These are phyloP conservation scores for Tuber borchii DNA, from an alignment of 495 filamentous ascomycete species.

Conservation along the genomic window DNA sequence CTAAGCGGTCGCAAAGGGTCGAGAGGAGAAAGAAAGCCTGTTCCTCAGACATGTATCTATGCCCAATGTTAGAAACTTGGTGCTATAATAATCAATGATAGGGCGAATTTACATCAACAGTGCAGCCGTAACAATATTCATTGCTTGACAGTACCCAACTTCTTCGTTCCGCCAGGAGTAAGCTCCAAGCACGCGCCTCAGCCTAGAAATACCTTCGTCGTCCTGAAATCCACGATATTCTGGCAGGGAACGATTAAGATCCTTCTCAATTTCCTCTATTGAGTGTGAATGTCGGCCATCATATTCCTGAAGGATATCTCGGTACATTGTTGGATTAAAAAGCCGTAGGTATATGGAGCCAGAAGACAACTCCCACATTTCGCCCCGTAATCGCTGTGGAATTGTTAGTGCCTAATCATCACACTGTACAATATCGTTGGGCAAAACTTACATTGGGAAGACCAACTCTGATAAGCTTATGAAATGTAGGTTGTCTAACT, in stretches of 20 bases:
- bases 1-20: conserved; percentile 80
- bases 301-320: conserved; percentile 74
- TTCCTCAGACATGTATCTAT: conserved; percentile 86
- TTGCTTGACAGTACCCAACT: conserved; percentile 96
- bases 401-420: conserved; percentile 11
- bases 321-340: conserved; percentile 73
- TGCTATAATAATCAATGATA: not conserved
- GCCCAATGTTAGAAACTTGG: conserved; percentile 2
- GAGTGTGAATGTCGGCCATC: conserved; percentile 78
- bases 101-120: conserved; percentile 64
- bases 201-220: conserved; percentile 84
- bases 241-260: conserved; percentile 88
- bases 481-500: conserved; percentile 90
- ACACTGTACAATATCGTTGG: not conserved
- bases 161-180: conserved; percentile 95
- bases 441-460: conserved; percentile 60
- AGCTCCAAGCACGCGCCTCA: conserved; percentile 83
- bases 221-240: conserved; percentile 97
- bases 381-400: conserved; percentile 64
- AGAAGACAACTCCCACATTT: conserved; percentile 92
- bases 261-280: conserved; percentile 98
- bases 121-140: conserved; percentile 98
- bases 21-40: conserved; percentile 95
- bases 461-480: conserved; percentile 92
- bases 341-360: conserved; percentile 83